These are phyloP conservation scores for Pascua guehoae DNA, from an alignment of 1,284 basidiomycete genomes.

Conservation along the genomic window DNA sequence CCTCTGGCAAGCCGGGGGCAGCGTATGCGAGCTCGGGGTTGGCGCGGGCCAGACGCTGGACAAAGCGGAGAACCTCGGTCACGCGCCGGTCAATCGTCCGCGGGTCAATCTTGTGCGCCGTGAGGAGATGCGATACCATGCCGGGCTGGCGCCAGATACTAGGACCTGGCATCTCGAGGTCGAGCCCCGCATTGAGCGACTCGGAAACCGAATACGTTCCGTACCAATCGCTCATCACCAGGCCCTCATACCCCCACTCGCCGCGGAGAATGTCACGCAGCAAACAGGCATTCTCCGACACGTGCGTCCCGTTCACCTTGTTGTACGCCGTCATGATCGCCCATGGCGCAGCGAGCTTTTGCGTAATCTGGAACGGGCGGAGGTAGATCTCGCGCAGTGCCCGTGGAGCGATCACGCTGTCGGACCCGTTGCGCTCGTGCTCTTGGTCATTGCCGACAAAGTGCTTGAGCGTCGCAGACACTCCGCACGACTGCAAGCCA, in stretches of 20 bases:
- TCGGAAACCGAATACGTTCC: slow-evolving; percentile 63
- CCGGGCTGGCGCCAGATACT: slow-evolving; percentile 22
- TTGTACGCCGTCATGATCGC: slow-evolving; percentile 52
- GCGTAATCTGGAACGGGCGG: slow-evolving; percentile 71
- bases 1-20: slow-evolving; percentile 11
- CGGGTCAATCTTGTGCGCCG: slow-evolving; percentile 56
- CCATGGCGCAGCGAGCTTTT: slow-evolving; percentile 57
- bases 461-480: slow-evolving; percentile 55
- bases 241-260: slow-evolving; percentile 68
- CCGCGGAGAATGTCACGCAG: slow-evolving; percentile 39
- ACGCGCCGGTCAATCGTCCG: slow-evolving; percentile 23
- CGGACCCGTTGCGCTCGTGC: slow-evolving; percentile 32
- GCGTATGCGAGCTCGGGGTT: slow-evolving; percentile 32
- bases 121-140: slow-evolving; percentile 58
- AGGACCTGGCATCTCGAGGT: slow-evolving; percentile 48
- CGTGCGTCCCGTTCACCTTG: slow-evolving; percentile 64
- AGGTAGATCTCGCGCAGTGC: slow-evolving; percentile 77
- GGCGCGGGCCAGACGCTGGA: slow-evolving; percentile 23
- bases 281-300: slow-evolving; percentile 63
- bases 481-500: slow-evolving; percentile 66
- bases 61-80: slow-evolving; percentile 43
- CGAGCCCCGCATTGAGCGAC: slow-evolving; percentile 66
- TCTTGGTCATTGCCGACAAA: slow-evolving; percentile 48
- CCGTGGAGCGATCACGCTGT: slow-evolving; percentile 46
- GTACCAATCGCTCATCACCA: slow-evolving; percentile 60